phyloP scores from a whole-genome alignment of 2,329 filamentous ascomycete genomes.

The Exophiala dermatitidis region DNA sequence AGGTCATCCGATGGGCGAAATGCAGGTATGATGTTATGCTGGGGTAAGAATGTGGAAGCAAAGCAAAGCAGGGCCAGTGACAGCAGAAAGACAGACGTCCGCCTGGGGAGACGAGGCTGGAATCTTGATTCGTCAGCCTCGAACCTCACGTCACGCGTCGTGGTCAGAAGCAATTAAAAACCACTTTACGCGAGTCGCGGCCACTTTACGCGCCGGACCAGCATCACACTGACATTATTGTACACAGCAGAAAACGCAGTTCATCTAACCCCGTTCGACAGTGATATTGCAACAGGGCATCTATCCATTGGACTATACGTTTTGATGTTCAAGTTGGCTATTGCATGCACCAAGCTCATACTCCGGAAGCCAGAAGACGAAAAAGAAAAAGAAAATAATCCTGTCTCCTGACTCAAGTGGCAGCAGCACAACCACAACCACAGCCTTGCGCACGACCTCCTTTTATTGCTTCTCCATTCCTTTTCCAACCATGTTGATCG shows the following conservation, averaged over 20 bases:
- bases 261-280: background rate
- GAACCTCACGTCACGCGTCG: conserved; percentile 10
- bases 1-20: no score
- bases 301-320: no score
- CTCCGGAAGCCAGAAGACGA: no score
- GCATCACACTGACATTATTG: background rate
- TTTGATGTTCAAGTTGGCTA: no score
- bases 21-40: no score
- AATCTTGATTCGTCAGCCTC: background rate
- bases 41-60: no score
- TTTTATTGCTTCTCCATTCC: background rate
- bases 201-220: background rate
- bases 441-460: background rate
- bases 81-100: no score
- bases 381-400: no score
- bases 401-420: no score
- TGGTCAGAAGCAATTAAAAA: conserved; percentile 8
- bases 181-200: conserved; percentile 21
- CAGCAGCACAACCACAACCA: background rate
- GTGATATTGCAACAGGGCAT: background rate
- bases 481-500: conserved; percentile 45
- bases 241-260: background rate
- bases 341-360: no score
- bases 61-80: no score
- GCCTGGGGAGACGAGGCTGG: background rate